These are phyloP conservation scores for Coemansia sp. DNA, from an alignment of 192 early-diverging fungal species.

Conservation along the genomic window DNA sequence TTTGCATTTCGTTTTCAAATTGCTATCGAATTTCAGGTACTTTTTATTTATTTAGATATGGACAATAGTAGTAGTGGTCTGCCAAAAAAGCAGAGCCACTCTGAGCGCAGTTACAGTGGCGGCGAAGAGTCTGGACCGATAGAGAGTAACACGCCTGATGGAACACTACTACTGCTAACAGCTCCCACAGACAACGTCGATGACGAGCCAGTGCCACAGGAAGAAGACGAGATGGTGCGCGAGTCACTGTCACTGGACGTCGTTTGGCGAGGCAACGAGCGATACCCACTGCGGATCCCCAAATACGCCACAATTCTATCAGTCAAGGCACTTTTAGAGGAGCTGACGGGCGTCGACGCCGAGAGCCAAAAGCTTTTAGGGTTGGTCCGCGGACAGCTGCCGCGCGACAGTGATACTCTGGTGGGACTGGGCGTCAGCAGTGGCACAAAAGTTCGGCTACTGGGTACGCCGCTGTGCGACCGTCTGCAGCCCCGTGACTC, in stretches of 20 bases:
- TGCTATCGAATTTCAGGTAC: not conserved
- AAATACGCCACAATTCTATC: slow-evolving; percentile 46
- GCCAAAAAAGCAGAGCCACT: not conserved
- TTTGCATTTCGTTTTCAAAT: not conserved
- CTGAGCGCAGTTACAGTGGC: not conserved
- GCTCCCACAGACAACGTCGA: not conserved
- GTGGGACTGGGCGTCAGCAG: slow-evolving; percentile 16
- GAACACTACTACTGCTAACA: not conserved
- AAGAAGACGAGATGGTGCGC: slow-evolving; percentile 39
- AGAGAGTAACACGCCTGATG: not conserved
- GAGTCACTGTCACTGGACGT: slow-evolving; percentile 33
- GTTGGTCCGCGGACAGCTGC: slow-evolving; percentile 65
- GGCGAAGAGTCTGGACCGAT: not conserved
- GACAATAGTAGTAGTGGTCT: not conserved
- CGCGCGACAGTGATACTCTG: slow-evolving; percentile 45
- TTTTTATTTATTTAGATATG: not conserved
- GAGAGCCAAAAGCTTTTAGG: slow-evolving; percentile 71
- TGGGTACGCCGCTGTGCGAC: slow-evolving; percentile 37
- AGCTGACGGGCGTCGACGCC: slow-evolving; percentile 64
- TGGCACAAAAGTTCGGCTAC: slow-evolving; percentile 33
- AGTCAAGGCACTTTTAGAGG: slow-evolving; percentile 52
- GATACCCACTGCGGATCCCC: slow-evolving; percentile 30
- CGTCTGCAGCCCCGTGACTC: slow-evolving; percentile 10
- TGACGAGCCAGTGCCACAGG: not conserved
- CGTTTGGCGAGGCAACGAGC: slow-evolving; percentile 34